A percentile compares a stretch with the other conserved stretches of the same genome.
These are phyloP conservation scores for Phylloporus scabripes DNA, from an alignment of 768 basidiomycete genomes.

Conservation along the genomic window DNA sequence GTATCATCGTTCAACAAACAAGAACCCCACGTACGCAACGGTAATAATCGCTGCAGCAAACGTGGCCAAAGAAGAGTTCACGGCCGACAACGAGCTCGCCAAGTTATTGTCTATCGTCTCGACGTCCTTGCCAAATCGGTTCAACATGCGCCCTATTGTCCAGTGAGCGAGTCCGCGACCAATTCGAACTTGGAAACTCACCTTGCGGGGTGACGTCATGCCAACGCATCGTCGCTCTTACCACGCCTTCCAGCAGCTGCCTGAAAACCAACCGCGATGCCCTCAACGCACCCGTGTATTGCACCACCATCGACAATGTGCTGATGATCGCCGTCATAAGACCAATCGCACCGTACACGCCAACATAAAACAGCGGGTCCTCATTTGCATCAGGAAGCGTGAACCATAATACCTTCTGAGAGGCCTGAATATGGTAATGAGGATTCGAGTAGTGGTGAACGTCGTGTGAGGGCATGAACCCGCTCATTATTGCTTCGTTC, in stretches of 20 bases:
- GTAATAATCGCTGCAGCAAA: slow-evolving; percentile 74
- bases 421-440: slow-evolving; percentile 12
- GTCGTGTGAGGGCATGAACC: slow-evolving; percentile 18
- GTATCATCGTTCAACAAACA: slow-evolving; percentile 5
- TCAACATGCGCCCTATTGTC: slow-evolving; percentile 67
- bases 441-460: slow-evolving; percentile 12
- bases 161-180: not conserved
- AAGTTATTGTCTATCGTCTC: slow-evolving; percentile 81
- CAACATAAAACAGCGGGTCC: slow-evolving; percentile 68
- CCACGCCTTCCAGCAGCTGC: slow-evolving; percentile 60
- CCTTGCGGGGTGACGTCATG: slow-evolving; percentile 82
- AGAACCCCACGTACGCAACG: slow-evolving; percentile 46
- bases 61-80: slow-evolving; percentile 71
- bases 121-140: slow-evolving; percentile 82
- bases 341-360: slow-evolving; percentile 60
- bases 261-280: slow-evolving; percentile 37
- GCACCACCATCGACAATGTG: slow-evolving; percentile 43
- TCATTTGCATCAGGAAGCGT: slow-evolving; percentile 45
- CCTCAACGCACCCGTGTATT: slow-evolving; percentile 49
- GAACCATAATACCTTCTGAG: slow-evolving; percentile 13
- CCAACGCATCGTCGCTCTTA: slow-evolving; percentile 80
- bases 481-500: slow-evolving; percentile 27
- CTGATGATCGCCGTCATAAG: slow-evolving; percentile 43
- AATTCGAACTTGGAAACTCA: slow-evolving; percentile 7
- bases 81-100: slow-evolving; percentile 61